Evolutionary conservation across 192 early-diverging fungal genomes (phyloP).

Genomic region (Obelidium mucronatum): DNA sequence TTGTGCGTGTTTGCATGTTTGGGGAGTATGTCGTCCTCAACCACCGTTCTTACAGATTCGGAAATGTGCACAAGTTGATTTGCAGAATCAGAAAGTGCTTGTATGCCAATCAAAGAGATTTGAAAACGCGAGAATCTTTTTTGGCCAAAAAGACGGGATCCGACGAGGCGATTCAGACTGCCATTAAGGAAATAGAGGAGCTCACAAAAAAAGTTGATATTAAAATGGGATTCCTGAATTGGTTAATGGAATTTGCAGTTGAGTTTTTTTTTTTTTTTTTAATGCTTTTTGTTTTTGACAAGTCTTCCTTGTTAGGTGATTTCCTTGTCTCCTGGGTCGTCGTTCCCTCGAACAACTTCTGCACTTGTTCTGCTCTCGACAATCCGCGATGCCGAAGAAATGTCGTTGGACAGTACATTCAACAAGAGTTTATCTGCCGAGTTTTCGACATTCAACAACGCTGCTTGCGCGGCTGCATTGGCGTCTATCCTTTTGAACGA

Average conservation of each 20-base stretch:
- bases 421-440: not conserved
- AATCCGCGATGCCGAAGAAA: constrained; percentile 44
- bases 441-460: constrained; percentile 6
- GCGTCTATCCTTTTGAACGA: constrained; percentile 40
- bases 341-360: constrained; percentile 73
- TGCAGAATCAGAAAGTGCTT: constrained; percentile 44
- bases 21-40: too few species aligned
- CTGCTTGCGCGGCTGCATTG: constrained; percentile 25
- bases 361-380: constrained; percentile 61
- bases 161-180: not conserved
- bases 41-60: constrained; percentile 28
- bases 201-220: constrained; percentile 50
- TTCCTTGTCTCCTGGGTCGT: constrained; percentile 77
- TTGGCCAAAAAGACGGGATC: constrained; percentile 5
- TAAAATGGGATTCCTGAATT: constrained; percentile 63
- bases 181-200: constrained; percentile 21
- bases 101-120: constrained; percentile 50
- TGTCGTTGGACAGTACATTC: constrained; percentile 38
- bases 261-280: not conserved
- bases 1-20: too few species aligned
- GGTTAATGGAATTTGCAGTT: constrained; percentile 65
- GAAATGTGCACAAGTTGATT: constrained; percentile 44
- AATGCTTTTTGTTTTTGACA: not conserved
- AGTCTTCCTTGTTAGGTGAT: constrained; percentile 47
- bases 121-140: constrained; percentile 29